Base-by-base conservation (phyloP, 2,329 filamentous ascomycete genomes). In the Zymoseptoria ardabiliae region DNA sequence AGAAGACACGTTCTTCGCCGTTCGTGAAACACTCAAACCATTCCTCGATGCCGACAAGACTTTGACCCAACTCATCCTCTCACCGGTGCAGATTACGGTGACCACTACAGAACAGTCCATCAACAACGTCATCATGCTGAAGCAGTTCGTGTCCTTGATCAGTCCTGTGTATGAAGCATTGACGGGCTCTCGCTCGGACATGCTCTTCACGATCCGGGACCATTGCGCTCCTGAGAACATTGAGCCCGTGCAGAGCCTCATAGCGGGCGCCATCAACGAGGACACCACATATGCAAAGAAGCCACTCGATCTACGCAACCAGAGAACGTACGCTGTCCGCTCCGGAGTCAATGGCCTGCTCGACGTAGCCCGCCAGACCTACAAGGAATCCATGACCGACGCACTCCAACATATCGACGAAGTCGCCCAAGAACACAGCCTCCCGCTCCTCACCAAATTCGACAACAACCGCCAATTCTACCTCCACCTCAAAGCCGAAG, bases 241-340 rank as follows among this genome's bases (percentile, higher is more conserved):
- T 4, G 75, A 78, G 19, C 78, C 80, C 0, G 81, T 93, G 2
- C 77, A 86, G 51, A 75, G 81, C 2, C 74, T 88, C 1, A 91
- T 99, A 55, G 76, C 82, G 51, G 76, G 79, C 13, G 84, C 84
- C 0, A 86, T 99, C 65, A 94, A 97, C 63, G 82, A 89, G 8
- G 89, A 96, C 70, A 89, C 91, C 0, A 83, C 81, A 0, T 95
- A 89, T 66, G 88, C 90, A 60, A 89, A 82, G 53, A 85, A 87
- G 21, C 88, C 94, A 0, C 79, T 97, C 4, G 93, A 97, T 62
- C 79, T 96, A 58, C 84, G 92, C 13, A 96, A 97, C 62, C 93
- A 97, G 71, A 82, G 93, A 63, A 90, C 88, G 0, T 97, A 95
- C 75, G 93, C 93, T 21, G 87, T 97, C 30, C 94, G 88, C 82